Evolutionary conservation across 495 filamentous ascomycete species (phyloP), one percentile per base, ranked within the genome.

Genomic region (Podospora anserina): DNA sequence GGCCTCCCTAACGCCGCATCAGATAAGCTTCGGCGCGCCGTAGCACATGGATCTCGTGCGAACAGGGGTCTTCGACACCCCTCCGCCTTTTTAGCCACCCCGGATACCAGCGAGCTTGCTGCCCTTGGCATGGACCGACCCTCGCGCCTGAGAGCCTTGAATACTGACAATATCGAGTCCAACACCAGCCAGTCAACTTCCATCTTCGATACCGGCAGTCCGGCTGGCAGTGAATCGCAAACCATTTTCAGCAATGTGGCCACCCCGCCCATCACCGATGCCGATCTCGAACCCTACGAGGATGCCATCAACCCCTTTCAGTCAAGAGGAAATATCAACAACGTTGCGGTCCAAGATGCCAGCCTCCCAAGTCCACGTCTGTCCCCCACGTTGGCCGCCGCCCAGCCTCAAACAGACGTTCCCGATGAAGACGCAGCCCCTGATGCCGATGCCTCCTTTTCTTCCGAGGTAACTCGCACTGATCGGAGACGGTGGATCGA

Each of bases 351-450:
- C 28, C 91, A 95, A 76, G 93, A 97, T 79, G 91, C 91, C 69
- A 97, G 92, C 76, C 82, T 99, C 62, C 96, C 96, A 39, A 98
- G 95, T 74, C 95, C 95, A 53, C 93, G 95, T 70, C 81, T 98
- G 60, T 98, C 96, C 20, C 95, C 95, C 1, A 94, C 96, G 49
- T 89, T 91, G 26, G 89, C 93, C 27, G 91, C 92, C 34, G 88
- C 92, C 68, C 90, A 90, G 72, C 79, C 88, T 5, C 78, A 77
- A 28, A 71, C 70, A 1, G 71, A 70, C 19, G 73, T 76, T 20
- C 75, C 71, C 26, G 78, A 82, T n/a, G 82, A 80, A 20, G 80
- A 76, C 9, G 80, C 76, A 15, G 79, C 78, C 34, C 77, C 70
- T 13, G 69, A 66, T 15, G 77, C 78, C 5, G 82, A 79, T 54